Evolutionary conservation across 495 filamentous ascomycete genomes (phyloP).

Genomic region (Penicillium diatomitis): DNA sequence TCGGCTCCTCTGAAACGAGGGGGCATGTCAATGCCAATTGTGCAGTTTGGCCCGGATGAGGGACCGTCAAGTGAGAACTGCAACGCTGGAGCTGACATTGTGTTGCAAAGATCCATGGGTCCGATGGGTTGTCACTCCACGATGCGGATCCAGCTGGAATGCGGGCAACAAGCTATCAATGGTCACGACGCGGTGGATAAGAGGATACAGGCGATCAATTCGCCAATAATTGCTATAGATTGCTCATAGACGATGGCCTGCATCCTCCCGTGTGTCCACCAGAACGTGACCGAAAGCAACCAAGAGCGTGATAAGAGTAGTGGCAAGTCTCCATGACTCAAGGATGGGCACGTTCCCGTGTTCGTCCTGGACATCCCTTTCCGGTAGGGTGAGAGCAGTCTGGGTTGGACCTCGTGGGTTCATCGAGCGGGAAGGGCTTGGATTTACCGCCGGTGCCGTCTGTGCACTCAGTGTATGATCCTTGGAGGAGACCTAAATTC

Average conservation of each 20-base stretch:
- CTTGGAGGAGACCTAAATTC: no score
- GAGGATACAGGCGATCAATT: background rate
- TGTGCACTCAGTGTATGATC: no score
- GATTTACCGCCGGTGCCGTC: no score
- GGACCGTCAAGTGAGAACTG: background rate
- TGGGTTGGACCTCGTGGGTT: background rate
- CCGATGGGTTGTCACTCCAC: conserved; percentile 2
- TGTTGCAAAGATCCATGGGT: conserved; percentile 11
- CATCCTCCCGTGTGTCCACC: background rate
- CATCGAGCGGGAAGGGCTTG: no score
- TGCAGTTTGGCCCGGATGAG: background rate
- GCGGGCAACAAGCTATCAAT: conserved; percentile 15
- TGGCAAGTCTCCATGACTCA: conserved; percentile 1
- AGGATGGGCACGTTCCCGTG: conserved; percentile 13
- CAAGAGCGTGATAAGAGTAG: background rate
- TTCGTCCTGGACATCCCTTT: conserved; percentile 14
- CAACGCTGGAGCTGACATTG: conserved; percentile 5
- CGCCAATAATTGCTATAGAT: no score
- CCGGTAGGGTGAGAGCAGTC: conserved; percentile 7
- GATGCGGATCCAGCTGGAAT: conserved; percentile 10
- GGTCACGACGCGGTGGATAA: background rate
- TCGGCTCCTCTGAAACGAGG: conserved; percentile 5
- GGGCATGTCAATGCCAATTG: background rate
- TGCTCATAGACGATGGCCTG: background rate
- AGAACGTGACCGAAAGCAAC: conserved; percentile 10